These are phyloP conservation scores for Wallacemonas collosoma DNA, from an alignment of 208 protist species.

Conservation along the genomic window DNA sequence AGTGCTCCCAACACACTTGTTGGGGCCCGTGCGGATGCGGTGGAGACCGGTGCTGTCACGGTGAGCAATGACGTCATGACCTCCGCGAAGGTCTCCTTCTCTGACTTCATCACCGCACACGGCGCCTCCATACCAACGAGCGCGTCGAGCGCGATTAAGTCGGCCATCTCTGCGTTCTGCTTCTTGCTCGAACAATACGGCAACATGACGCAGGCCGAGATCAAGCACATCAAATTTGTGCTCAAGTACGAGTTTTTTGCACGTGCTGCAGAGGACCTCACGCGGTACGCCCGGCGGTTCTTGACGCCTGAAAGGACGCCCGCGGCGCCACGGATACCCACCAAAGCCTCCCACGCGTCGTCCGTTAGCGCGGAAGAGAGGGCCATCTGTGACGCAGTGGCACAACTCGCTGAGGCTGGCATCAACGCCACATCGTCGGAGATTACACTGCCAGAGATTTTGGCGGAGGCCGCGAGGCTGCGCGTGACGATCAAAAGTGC, in stretches of 20 bases:
- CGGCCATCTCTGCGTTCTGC: conserved; percentile 45
- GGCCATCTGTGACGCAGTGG: conserved; percentile 20
- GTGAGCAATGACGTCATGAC: too few relatives aligned
- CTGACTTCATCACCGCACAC: conserved; percentile 28
- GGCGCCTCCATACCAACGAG: conserved; percentile 29
- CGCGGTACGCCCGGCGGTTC: conserved; percentile 36
- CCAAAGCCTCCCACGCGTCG: too few relatives aligned
- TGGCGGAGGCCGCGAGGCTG: conserved; percentile 16
- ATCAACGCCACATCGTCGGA: conserved; percentile 30
- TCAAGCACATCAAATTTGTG: conserved; percentile 73
- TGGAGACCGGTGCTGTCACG: too few relatives aligned
- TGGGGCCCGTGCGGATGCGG: neutral
- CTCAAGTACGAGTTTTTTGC: conserved; percentile 75
- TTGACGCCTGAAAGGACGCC: conserved; percentile 12
- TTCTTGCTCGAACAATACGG: conserved; percentile 58
- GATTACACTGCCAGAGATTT: conserved; percentile 28
- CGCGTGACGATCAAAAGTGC: conserved; percentile 39
- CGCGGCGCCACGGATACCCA: too few relatives aligned
- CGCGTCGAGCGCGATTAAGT: conserved; percentile 59
- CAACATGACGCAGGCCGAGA: conserved; percentile 6
- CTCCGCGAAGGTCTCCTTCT: conserved; percentile 15
- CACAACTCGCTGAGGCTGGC: conserved; percentile 21
- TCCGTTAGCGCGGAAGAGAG: neutral
- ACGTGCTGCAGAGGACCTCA: conserved; percentile 63
- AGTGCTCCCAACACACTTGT: neutral